Conservation (phyloP, 1,284 basidiomycete genomes). For the Cutaneotrichosporon spelunceum region DNA sequence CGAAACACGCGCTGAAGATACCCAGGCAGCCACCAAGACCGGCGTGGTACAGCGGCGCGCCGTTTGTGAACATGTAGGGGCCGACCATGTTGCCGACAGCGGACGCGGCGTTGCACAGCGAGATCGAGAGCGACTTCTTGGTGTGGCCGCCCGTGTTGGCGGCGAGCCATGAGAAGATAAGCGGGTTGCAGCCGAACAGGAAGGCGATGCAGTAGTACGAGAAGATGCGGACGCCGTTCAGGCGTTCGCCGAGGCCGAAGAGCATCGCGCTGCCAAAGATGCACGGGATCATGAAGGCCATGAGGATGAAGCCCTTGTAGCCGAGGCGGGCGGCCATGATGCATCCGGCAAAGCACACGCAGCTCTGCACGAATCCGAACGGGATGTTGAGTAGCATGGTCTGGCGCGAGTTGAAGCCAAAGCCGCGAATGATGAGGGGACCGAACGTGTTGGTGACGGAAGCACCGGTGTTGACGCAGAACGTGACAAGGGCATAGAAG, state of each 20-base stretch:
- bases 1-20: constrained; percentile 32
- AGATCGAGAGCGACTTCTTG: constrained; percentile 39
- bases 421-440: constrained; percentile 45
- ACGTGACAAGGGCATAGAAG: constrained; percentile 34
- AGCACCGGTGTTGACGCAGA: constrained; percentile 36
- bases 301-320: constrained; percentile 33
- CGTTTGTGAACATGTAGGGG: constrained; percentile 32
- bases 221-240: constrained; percentile 19
- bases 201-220: constrained; percentile 34
- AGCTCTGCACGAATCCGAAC: constrained; percentile 38
- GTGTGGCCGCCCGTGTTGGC: constrained; percentile 37
- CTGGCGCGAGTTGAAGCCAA: constrained; percentile 37
- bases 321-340: constrained; percentile 29
- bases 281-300: constrained; percentile 35
- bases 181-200: constrained; percentile 41
- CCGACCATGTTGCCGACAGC: constrained; percentile 35
- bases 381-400: constrained; percentile 46
- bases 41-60: constrained; percentile 31
- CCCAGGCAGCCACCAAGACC: constrained; percentile 37
- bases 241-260: constrained; percentile 28
- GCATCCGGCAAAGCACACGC: constrained; percentile 22
- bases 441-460: constrained; percentile 36
- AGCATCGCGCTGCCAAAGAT: constrained; percentile 39
- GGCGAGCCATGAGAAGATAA: constrained; percentile 33
- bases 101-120: constrained; percentile 32